Base-by-base conservation (phyloP, 1,139 yeast species). In the Candida buenavistaensis region DNA sequence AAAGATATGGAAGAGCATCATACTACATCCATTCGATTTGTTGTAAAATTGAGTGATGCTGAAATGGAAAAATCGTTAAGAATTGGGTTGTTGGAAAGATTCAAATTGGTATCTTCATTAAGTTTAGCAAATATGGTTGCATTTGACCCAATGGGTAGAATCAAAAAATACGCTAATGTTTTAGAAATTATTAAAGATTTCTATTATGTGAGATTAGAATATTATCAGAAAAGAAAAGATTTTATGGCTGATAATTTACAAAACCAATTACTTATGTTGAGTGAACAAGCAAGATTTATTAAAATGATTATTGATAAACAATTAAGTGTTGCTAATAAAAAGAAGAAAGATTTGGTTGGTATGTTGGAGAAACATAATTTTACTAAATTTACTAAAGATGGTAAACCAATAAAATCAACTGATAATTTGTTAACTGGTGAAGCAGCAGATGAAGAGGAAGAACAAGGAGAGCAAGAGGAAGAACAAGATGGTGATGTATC, bases 1-100 rank as follows among this genome's bases (percentile, higher is more conserved):
- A 90, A 88, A 47, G 97, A 92, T 62, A 79, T 90, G 80, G 90
- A 85, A 49, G 98, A 92, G 55, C 96, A 92, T 54, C 97, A 92
- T 57, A 86, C 89, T 6, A 72, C 81, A 38, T 84, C 82, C 26
- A 80, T 92, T 44, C 78, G 81, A 46, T 94, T 94, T 54, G 78
- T 87, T 21, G 77, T 94, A 22, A 87, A 80, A 29, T 64, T 94
- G 44, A 64, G 80, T 13, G 75, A 72, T 34, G 92, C 81, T 35
- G 96, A 92, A 54, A 90, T 94, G 97, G 74, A 68, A 23, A 86
- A 86, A 48, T 75, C 95, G 1, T 67, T 75, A 41, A 68, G 70
- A 35, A 75, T 82, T 19, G 98, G 98, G 0, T 70, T 88, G 35
- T 74, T 85, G 47, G 95, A 86, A 54, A 73, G 90, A 54, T 94